Evolutionary conservation across 78 protist genomes (phyloP), one percentile per base, ranked within the genome.

Genomic region (Guillardia theta): DNA sequence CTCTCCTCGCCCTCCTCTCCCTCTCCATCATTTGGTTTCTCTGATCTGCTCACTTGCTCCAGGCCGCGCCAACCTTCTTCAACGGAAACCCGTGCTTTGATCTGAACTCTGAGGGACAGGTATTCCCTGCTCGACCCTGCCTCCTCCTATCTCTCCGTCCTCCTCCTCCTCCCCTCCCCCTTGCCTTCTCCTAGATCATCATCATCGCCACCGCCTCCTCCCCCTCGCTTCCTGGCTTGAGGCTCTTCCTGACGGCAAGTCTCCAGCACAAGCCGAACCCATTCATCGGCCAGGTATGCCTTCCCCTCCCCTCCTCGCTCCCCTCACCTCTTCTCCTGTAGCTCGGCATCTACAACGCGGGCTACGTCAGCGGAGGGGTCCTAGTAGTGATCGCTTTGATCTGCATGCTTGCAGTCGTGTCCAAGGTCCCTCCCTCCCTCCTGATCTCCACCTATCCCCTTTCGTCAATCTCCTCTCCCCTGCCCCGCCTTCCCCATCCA

Each of bases 11-110:
- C 87, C 5, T 58, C 39, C 70, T 6, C 70, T 6, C 70, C 27
- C 6, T 24, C 70, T 30, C 70, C 27, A 24, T 58, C 70, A 3
- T 0, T 58, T 6, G 1, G 39, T 30, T 6, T 30, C 6, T 6
- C 70, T 58, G 4, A 6, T 27, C 6, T 8, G 70, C 6, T 58
- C 27, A 30, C 2, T 58, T 58, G 2, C 27, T 8, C 70, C 2
- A 1, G 70, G 27, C 9, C 45, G 87, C 87, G 87, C 87, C 87
- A 3, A 43, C 37, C 41, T 70, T 70, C 87, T 70, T 36, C 87
- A 70, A 70, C 87, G 87, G 87, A 27, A 70, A 36, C 87, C 87
- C 87, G 39, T 70, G 87, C 87, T 70, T 37, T 43, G 87, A 70
- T 43, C 87, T 70, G 47, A 70, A 70, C 87, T 70, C 87, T 36